phyloP scores from a whole-genome alignment of 106 monocot species.

The Apostasia ramifera region DNA sequence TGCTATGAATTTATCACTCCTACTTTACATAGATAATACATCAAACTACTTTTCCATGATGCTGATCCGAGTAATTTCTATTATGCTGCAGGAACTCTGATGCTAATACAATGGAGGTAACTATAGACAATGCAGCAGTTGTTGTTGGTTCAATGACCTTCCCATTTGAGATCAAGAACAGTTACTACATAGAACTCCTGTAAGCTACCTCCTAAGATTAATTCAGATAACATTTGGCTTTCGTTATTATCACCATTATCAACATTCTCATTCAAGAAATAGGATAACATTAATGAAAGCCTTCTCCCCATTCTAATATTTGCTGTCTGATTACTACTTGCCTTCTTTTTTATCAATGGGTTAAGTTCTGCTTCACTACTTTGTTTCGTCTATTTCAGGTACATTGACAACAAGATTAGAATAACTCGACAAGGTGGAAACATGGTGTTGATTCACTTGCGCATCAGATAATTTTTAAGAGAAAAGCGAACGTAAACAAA shows the following conservation, averaged over 20 bases:
- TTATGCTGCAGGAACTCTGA: slow-evolving; percentile 29
- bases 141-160: slow-evolving; percentile 39
- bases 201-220: slow-evolving; percentile 23
- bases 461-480: not conserved
- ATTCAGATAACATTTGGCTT: not conserved
- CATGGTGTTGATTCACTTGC: slow-evolving; percentile 48
- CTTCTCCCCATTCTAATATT: too few species aligned
- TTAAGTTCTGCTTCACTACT: not conserved
- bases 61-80: not conserved
- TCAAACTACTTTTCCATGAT: not conserved
- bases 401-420: slow-evolving; percentile 76
- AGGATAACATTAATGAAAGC: not conserved
- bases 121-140: slow-evolving; percentile 28
- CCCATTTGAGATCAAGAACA: slow-evolving; percentile 33
- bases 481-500: too few species aligned
- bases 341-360: not conserved
- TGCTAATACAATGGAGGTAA: slow-evolving; percentile 28
- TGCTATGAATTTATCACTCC: not conserved
- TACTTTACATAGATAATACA: too few species aligned
- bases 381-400: slow-evolving; percentile 32
- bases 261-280: not conserved
- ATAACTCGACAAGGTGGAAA: slow-evolving; percentile 34
- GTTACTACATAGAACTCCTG: slow-evolving; percentile 57
- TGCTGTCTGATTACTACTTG: not conserved
- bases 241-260: not conserved